phyloP scores from a whole-genome alignment of 345 rosid species.

The Bruguiera gymnorhiza region DNA sequence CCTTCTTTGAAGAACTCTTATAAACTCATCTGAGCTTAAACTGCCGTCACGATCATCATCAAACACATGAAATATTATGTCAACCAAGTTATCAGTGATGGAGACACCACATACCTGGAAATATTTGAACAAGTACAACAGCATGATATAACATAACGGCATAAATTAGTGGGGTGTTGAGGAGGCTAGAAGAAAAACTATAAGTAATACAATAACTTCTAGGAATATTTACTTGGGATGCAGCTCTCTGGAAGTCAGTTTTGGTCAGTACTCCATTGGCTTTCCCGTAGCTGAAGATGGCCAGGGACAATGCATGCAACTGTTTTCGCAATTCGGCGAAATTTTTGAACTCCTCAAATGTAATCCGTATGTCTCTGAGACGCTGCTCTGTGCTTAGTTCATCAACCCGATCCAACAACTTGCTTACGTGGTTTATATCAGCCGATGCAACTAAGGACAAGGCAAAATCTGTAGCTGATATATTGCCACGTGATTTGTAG shows the following conservation, averaged over 20 bases:
- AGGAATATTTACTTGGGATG: constrained; percentile 17
- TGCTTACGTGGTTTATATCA: constrained; percentile 21
- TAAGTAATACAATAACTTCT: neutral
- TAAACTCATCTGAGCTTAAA: constrained; percentile 28
- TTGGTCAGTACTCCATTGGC: constrained; percentile 23
- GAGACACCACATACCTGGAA: constrained; percentile 27
- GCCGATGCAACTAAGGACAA: constrained; percentile 30
- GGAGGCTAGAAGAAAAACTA: neutral
- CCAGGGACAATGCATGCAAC: constrained; percentile 21
- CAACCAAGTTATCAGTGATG: constrained; percentile 25
- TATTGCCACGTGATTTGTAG: constrained; percentile 11
- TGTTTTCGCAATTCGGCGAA: constrained; percentile 24
- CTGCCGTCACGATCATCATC: constrained; percentile 25
- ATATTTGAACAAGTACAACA: neutral
- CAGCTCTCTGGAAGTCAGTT: constrained; percentile 26
- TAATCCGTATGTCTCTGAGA: constrained; percentile 14
- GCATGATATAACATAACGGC: neutral
- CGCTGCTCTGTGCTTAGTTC: constrained; percentile 13
- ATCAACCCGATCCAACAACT: constrained; percentile 24
- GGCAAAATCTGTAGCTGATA: constrained; percentile 30
- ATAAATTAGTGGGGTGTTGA: neutral
- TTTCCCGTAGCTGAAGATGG: constrained; percentile 31
- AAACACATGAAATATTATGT: constrained; percentile 25
- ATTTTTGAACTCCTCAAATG: constrained; percentile 22
- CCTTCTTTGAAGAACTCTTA: constrained; percentile 22